phyloP scores from a whole-genome alignment of 2,329 filamentous ascomycete genomes.

The Fusarium veterinarium region DNA sequence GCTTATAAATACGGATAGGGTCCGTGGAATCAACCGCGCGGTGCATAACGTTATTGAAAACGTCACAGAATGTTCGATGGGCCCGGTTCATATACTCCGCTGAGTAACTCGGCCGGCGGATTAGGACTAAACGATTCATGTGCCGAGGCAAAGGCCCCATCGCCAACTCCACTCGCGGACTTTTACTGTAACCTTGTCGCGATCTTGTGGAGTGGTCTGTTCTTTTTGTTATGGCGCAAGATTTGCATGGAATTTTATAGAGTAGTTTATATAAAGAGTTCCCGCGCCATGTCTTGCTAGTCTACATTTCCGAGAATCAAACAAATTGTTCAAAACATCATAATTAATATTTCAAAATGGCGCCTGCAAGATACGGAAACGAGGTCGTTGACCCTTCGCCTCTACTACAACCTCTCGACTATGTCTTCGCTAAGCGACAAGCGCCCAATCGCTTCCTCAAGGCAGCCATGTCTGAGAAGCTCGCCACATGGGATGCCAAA shows the following conservation, averaged over 20 bases:
- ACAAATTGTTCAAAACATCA: fast-evolving
- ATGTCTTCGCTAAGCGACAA: conserved; percentile 21
- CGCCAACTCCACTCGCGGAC: not conserved
- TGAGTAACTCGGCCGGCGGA: conserved; percentile 7
- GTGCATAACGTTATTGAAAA: not conserved
- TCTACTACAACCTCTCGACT: conserved; percentile 23
- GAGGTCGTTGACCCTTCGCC: conserved; percentile 27
- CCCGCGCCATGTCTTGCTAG: too few relatives aligned
- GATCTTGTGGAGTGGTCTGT: not conserved
- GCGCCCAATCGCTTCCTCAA: conserved; percentile 32
- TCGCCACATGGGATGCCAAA: conserved; percentile 27
- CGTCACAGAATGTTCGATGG: not conserved
- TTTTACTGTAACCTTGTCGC: not conserved
- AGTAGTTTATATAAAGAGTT: conserved; percentile 4
- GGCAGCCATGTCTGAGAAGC: conserved; percentile 32
- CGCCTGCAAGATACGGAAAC: conserved; percentile 14
- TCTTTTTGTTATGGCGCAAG: not conserved
- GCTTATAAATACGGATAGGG: conserved; percentile 16
- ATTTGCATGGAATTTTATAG: not conserved
- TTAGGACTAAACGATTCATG: conserved; percentile 2
- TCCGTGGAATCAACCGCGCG: not conserved
- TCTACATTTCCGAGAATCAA: too few relatives aligned
- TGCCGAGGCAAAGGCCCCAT: conserved; percentile 16
- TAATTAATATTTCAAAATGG: conserved; percentile 11
- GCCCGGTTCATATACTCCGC: not conserved